Conservation (phyloP, 257 asterid genomes). For the Primulina eburnea region DNA sequence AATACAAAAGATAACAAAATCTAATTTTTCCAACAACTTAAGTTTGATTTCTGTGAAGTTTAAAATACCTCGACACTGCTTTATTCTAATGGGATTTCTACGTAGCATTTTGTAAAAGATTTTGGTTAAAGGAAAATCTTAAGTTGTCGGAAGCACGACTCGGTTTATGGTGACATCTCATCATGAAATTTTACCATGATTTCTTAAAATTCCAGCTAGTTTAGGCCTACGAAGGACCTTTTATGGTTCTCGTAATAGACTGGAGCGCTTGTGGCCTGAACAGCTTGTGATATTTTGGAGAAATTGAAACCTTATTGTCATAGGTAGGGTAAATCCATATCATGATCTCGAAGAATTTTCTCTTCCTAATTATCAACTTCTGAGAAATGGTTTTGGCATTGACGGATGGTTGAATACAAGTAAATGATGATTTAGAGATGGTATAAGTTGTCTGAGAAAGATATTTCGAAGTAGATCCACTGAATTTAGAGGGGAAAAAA, state of each 20-base stretch:
- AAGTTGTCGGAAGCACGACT: background rate
- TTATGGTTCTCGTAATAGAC: background rate
- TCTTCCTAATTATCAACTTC: background rate
- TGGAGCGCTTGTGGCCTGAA: background rate
- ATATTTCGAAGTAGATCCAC: background rate
- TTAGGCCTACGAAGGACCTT: background rate
- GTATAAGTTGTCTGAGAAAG: background rate
- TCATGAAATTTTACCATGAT: background rate
- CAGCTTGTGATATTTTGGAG: constrained; percentile 9
- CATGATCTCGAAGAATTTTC: background rate
- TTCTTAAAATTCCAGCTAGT: background rate
- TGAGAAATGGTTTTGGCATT: background rate
- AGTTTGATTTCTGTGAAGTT: background rate
- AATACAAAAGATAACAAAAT: background rate
- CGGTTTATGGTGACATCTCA: background rate
- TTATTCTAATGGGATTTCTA: background rate
- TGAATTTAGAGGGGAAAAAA: background rate
- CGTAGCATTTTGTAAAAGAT: background rate
- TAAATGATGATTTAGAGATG: too few species aligned
- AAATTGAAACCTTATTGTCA: constrained; percentile 1
- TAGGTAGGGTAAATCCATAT: background rate
- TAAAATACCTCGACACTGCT: background rate
- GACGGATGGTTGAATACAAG: background rate
- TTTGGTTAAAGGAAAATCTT: too few species aligned
- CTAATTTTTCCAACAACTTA: background rate